These are phyloP conservation scores for Pseudogymnoascus sp. DNA, from an alignment of 2,329 filamentous ascomycete species.

Conservation along the genomic window DNA sequence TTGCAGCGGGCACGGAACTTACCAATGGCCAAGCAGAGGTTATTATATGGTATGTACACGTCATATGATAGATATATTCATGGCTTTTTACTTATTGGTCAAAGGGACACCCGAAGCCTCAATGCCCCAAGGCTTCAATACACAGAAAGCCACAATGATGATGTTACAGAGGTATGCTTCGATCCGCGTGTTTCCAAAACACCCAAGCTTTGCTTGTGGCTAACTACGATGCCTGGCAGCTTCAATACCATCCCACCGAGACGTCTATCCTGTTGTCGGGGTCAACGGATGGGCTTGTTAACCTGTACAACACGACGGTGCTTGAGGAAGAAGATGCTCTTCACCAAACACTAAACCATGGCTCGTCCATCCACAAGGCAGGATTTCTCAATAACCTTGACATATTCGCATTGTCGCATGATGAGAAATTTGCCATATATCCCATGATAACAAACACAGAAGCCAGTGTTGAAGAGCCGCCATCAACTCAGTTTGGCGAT, in stretches of 20 bases:
- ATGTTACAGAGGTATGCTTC: conserved; percentile 49
- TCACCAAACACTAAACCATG: conserved; percentile 71
- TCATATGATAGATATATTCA: conserved; percentile 52
- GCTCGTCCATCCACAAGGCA: conserved; percentile 66
- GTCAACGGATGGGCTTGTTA: conserved; percentile 73
- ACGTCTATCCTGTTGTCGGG: conserved; percentile 62
- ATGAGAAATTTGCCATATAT: conserved; percentile 71
- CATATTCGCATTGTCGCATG: conserved; percentile 68
- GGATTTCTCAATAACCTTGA: conserved; percentile 60
- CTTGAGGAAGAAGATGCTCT: conserved; percentile 71
- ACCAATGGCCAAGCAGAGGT: conserved; percentile 56
- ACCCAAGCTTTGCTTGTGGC: conserved; percentile 24
- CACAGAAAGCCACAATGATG: conserved; percentile 60
- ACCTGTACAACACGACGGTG: conserved; percentile 65
- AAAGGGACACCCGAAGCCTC: conserved; percentile 52
- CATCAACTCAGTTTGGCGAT: conserved; percentile 58
- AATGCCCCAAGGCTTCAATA: conserved; percentile 46
- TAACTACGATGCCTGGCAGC: conserved; percentile 27
- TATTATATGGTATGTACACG: conserved; percentile 50
- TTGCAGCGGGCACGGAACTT: conserved; percentile 69
- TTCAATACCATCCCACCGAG: conserved; percentile 54
- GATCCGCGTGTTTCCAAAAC: background rate
- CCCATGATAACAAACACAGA: conserved; percentile 57
- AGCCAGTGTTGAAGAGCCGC: conserved; percentile 44
- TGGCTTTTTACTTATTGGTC: conserved; percentile 39